phyloP scores from a whole-genome alignment of 2,329 filamentous ascomycete species.

The Hymenoscyphus infarciens region DNA sequence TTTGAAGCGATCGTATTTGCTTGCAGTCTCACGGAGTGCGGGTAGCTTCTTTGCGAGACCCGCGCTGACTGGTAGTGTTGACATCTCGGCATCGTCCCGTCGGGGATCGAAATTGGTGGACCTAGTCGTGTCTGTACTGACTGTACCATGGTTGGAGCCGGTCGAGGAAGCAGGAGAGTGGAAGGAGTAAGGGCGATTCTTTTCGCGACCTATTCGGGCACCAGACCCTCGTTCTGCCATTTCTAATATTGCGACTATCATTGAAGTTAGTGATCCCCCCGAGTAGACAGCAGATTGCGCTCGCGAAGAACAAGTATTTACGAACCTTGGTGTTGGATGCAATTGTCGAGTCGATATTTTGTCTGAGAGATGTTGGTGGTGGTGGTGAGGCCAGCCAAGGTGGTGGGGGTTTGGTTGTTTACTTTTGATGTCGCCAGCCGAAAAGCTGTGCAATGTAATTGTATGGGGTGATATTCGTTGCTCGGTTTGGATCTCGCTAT shows the following conservation, averaged over 20 bases:
- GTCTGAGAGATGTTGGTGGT: not conserved
- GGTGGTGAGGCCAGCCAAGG: not conserved
- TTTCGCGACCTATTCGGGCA: conserved; percentile 21
- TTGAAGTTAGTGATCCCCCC: not conserved
- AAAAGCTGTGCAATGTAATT: not conserved
- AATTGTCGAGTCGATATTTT: not conserved
- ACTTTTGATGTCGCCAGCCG: not conserved
- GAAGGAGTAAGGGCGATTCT: conserved; percentile 19
- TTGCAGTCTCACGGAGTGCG: conserved; percentile 34
- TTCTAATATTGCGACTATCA: not conserved
- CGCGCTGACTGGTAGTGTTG: conserved; percentile 22
- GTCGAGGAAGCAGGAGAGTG: conserved; percentile 28
- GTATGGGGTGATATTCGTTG: not conserved
- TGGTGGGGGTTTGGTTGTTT: not conserved
- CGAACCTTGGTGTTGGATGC: not conserved
- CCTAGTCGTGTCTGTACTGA: conserved; percentile 26
- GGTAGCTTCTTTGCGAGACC: conserved; percentile 25
- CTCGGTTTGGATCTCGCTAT: not conserved
- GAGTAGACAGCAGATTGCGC: not conserved
- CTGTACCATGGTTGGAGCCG: conserved; percentile 32
- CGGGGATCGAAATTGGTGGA: conserved; percentile 25
- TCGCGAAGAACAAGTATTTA: not conserved
- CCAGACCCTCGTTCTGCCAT: conserved; percentile 13
- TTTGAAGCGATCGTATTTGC: conserved; percentile 34
- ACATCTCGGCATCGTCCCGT: conserved; percentile 26